Conservation (phyloP, 2,329 filamentous ascomycete genomes). For the Colletotrichum eleusines region DNA sequence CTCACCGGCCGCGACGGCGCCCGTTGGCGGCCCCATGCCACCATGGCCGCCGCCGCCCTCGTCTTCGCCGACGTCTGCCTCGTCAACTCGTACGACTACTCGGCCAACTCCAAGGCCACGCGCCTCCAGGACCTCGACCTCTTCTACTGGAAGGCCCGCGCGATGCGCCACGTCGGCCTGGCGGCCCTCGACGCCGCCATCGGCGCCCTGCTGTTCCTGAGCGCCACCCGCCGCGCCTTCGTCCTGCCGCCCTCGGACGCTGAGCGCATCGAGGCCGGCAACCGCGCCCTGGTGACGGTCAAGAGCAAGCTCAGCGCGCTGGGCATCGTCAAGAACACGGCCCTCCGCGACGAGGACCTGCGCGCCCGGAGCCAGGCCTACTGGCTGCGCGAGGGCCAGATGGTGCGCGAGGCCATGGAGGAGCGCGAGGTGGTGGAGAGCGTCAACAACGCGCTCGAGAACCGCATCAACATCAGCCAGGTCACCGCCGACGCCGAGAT, state of each 20-base stretch:
- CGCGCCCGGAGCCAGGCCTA: constrained; percentile 76
- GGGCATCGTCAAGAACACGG: constrained; percentile 83
- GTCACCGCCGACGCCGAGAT: constrained; percentile 74
- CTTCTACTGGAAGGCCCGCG: constrained; percentile 77
- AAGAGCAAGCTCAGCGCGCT: constrained; percentile 78
- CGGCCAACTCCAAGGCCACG: constrained; percentile 71
- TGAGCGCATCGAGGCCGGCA: constrained; percentile 73
- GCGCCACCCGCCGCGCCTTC: constrained; percentile 84
- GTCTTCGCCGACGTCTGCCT: constrained; percentile 75
- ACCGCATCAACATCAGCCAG: constrained; percentile 71
- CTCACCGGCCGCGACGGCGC: constrained; percentile 73
- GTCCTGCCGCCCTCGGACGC: constrained; percentile 70
- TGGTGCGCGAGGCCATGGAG: constrained; percentile 82
- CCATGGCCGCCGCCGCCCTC: constrained; percentile 70
- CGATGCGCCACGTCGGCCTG: constrained; percentile 73
- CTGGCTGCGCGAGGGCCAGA: constrained; percentile 81
- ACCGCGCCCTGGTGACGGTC: constrained; percentile 67
- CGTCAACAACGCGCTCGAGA: constrained; percentile 74
- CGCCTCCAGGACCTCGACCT: constrained; percentile 74
- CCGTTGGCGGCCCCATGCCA: constrained; percentile 78
- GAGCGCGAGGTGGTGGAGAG: constrained; percentile 80
- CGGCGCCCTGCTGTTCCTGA: constrained; percentile 77
- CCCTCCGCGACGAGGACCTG: constrained; percentile 78
- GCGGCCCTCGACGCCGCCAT: constrained; percentile 73
- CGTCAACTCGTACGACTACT: constrained; percentile 73